phyloP scores from a whole-genome alignment of 75 land plant genomes.

The Pinus tabuliformis region DNA sequence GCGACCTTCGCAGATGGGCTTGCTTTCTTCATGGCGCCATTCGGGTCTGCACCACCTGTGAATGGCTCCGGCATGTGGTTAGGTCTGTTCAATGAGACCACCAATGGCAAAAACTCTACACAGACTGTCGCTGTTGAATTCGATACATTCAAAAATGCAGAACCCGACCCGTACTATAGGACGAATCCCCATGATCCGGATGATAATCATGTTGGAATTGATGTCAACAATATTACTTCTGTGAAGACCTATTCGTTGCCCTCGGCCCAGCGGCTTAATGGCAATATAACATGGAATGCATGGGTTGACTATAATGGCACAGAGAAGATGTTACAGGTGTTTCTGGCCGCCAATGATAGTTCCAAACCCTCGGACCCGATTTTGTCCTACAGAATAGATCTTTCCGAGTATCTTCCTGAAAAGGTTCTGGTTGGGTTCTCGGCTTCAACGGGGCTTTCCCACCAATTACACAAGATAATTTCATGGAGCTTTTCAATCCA shows the following conservation, averaged over 20 bases:
- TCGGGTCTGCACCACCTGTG: not conserved
- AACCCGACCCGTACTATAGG: not conserved
- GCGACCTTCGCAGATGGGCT: not conserved
- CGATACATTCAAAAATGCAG: slow-evolving; percentile 7
- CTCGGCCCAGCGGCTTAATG: not conserved
- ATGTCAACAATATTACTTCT: slow-evolving; percentile 2
- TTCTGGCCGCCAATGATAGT: not conserved
- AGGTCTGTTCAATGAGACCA: not conserved
- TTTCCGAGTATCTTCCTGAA: not conserved
- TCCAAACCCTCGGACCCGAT: not conserved
- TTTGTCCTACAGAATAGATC: not conserved
- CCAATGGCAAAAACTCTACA: not conserved
- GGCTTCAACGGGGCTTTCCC: not conserved
- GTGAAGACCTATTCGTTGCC: not conserved
- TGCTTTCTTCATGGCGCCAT: not conserved
- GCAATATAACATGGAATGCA: not conserved
- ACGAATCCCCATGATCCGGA: not conserved
- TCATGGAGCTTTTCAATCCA: not conserved
- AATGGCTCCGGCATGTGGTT: not conserved
- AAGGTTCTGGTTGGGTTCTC: not conserved
- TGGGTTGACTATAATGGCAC: not conserved
- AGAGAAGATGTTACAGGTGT: not conserved
- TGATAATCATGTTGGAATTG: slow-evolving; percentile 10
- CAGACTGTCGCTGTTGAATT: slow-evolving; percentile 1
- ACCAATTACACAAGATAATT: not conserved